phyloP scores from a whole-genome alignment of 2,329 filamentous ascomycete genomes.

The Penicillium sp. region DNA sequence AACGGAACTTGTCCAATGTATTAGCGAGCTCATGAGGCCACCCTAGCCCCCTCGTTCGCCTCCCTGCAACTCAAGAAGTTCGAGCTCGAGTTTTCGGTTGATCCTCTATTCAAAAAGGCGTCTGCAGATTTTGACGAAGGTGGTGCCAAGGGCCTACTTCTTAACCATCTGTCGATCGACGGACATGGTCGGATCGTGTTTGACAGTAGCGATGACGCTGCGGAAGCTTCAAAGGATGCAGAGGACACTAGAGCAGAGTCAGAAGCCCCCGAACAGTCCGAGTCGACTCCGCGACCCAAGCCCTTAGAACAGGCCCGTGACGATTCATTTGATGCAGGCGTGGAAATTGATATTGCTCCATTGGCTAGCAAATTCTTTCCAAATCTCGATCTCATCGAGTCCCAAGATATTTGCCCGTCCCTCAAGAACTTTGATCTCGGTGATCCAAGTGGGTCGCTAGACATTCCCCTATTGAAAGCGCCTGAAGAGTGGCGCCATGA shows the following conservation, averaged over 20 bases:
- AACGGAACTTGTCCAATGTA: slow-evolving; percentile 48
- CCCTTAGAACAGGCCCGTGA: slow-evolving; percentile 39
- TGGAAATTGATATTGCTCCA: slow-evolving; percentile 77
- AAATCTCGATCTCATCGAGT: slow-evolving; percentile 74
- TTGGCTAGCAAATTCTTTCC: slow-evolving; percentile 86
- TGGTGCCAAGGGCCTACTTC: slow-evolving; percentile 88
- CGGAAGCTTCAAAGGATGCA: slow-evolving; percentile 53
- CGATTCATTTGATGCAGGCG: slow-evolving; percentile 54
- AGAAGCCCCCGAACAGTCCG: slow-evolving; percentile 50
- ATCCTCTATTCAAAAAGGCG: slow-evolving; percentile 98
- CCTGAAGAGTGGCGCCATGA: slow-evolving; percentile 82
- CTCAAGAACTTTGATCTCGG: slow-evolving; percentile 93
- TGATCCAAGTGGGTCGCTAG: slow-evolving; percentile 79
- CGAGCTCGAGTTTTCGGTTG: slow-evolving; percentile 93
- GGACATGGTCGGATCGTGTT: slow-evolving; percentile 92
- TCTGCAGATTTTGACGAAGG: slow-evolving; percentile 98
- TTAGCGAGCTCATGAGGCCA: slow-evolving; percentile 87
- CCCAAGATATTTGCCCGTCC: slow-evolving; percentile 91
- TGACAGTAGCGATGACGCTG: slow-evolving; percentile 89
- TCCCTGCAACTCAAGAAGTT: slow-evolving; percentile 95
- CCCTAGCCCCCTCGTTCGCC: slow-evolving; percentile 84
- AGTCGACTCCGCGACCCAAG: slow-evolving; percentile 30
- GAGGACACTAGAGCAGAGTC: slow-evolving; percentile 44
- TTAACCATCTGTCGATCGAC: slow-evolving; percentile 98
- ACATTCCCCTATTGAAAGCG: slow-evolving; percentile 90